Conservation (phyloP, 768 basidiomycete genomes). For the Tylopilus subfusipes region DNA sequence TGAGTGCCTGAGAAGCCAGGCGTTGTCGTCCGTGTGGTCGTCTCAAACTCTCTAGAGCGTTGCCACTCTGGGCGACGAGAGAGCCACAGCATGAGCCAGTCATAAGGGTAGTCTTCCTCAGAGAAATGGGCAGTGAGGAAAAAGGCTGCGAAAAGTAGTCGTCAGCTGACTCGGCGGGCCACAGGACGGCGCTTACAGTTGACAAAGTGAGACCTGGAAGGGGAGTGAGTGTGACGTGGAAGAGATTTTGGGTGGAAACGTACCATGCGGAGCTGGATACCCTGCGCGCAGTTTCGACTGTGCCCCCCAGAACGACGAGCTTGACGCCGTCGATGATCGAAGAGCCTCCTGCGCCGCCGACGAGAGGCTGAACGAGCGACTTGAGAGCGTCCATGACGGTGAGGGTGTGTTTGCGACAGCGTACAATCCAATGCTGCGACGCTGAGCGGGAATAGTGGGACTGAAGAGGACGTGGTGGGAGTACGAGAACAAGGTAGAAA, state of each 20-base stretch:
- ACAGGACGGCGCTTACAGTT: constrained; percentile 58
- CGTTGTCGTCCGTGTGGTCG: constrained; percentile 71
- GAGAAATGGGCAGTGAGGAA: constrained; percentile 89
- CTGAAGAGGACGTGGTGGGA: constrained; percentile 22
- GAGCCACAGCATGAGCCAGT: constrained; percentile 91
- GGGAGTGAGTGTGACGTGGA: constrained; percentile 11
- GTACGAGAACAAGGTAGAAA: constrained; percentile 13
- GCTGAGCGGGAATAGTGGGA: constrained; percentile 13
- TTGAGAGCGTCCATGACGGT: constrained; percentile 71
- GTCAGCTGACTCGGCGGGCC: constrained; percentile 9
- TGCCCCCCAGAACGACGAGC: constrained; percentile 84
- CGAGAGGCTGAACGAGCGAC: constrained; percentile 77
- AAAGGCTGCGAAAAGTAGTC: constrained; percentile 48
- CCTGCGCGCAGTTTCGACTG: constrained; percentile 80
- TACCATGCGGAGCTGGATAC: constrained; percentile 82
- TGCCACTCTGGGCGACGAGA: constrained; percentile 86
- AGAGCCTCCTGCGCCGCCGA: constrained; percentile 68
- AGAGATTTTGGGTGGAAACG: constrained; percentile 16
- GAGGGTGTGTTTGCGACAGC: constrained; percentile 20
- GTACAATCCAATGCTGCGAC: constrained; percentile 40
- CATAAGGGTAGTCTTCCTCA: constrained; percentile 87
- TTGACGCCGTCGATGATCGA: constrained; percentile 87
- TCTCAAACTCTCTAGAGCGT: constrained; percentile 84
- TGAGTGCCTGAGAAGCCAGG: constrained; percentile 51
- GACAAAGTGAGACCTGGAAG: constrained; percentile 72